Percentiles rank a stretch among this genome's conserved stretches.
Conservation (phyloP, 345 rosid genomes). For the Noccaea bulbosa region DNA sequence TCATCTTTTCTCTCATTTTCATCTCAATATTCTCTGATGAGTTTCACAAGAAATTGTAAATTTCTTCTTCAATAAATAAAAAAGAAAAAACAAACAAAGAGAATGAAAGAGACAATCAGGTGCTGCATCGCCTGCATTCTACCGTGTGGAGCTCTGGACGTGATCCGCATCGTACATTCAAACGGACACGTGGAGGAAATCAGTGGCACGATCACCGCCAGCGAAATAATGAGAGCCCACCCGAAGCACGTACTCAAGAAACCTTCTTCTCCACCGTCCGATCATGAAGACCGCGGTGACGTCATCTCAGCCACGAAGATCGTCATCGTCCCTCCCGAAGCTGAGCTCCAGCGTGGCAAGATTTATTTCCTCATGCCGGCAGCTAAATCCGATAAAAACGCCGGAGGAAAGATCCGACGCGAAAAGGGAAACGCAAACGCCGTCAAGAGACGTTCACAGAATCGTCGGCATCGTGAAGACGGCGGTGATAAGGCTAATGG, state of each 20-base stretch:
- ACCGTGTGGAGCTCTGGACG: conserved; percentile 96
- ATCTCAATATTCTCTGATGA: conserved; percentile 36
- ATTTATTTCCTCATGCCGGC: conserved; percentile 88
- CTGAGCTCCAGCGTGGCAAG: conserved; percentile 92
- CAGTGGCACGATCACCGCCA: conserved; percentile 78
- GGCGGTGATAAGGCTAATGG: conserved; percentile 23
- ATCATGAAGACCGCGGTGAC: conserved; percentile 55
- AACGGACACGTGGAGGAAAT: conserved; percentile 92
- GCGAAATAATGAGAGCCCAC: conserved; percentile 78
- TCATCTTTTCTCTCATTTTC: conserved; percentile 1
- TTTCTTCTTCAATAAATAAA: background rate
- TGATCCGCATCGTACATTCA: conserved; percentile 87
- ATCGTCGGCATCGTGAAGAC: conserved; percentile 31
- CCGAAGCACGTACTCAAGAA: conserved; percentile 90
- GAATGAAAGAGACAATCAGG: conserved; percentile 85
- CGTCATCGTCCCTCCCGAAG: conserved; percentile 88
- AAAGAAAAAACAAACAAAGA: conserved; percentile 11
- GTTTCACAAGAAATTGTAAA: conserved; percentile 9
- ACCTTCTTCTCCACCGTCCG: conserved; percentile 61
- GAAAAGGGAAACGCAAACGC: conserved; percentile 10
- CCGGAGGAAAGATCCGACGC: conserved; percentile 39
- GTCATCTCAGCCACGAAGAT: conserved; percentile 65
- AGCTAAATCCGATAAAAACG: conserved; percentile 43
- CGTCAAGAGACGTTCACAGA: conserved; percentile 29
- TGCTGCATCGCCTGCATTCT: conserved; percentile 98